Percentiles rank a stretch among this genome's conserved stretches.
Conservation (phyloP, 345 rosid species). For the Eucalyptus lansdowneana region DNA sequence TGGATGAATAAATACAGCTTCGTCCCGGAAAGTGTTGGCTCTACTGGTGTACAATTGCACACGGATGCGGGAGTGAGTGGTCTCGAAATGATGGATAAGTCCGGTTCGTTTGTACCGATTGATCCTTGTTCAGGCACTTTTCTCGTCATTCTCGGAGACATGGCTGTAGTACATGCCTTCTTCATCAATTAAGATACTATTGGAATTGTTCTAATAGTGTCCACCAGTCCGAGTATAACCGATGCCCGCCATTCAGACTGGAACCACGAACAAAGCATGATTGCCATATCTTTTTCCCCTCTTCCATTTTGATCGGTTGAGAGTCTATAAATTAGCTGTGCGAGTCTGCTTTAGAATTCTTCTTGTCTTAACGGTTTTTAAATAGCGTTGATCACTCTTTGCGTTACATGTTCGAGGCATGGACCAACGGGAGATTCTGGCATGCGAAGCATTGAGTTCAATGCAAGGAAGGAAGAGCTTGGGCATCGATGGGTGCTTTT, state of each 20-base stretch:
- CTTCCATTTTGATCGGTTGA: background rate
- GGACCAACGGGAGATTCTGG: conserved; percentile 70
- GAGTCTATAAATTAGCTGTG: background rate
- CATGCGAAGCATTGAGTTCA: conserved; percentile 65
- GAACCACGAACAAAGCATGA: background rate
- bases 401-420: conserved; percentile 13
- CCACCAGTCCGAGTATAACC: background rate
- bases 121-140: conserved; percentile 60
- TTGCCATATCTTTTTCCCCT: background rate
- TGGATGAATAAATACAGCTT: conserved; percentile 86
- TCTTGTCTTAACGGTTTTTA: background rate
- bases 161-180: conserved; percentile 30
- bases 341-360: background rate
- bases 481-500: conserved; percentile 64
- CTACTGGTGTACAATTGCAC: conserved; percentile 59
- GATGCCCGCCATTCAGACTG: background rate
- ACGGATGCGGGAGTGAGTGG: conserved; percentile 78
- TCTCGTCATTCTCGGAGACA: conserved; percentile 74
- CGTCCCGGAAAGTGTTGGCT: conserved; percentile 48
- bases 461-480: conserved; percentile 45
- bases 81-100: conserved; percentile 56
- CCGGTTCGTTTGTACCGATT: conserved; percentile 34
- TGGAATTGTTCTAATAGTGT: background rate
- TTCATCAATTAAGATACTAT: background rate
- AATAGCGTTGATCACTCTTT: background rate